These are phyloP conservation scores for Cytospora piceicola DNA, from an alignment of 2,329 filamentous ascomycete genomes.

Conservation along the genomic window DNA sequence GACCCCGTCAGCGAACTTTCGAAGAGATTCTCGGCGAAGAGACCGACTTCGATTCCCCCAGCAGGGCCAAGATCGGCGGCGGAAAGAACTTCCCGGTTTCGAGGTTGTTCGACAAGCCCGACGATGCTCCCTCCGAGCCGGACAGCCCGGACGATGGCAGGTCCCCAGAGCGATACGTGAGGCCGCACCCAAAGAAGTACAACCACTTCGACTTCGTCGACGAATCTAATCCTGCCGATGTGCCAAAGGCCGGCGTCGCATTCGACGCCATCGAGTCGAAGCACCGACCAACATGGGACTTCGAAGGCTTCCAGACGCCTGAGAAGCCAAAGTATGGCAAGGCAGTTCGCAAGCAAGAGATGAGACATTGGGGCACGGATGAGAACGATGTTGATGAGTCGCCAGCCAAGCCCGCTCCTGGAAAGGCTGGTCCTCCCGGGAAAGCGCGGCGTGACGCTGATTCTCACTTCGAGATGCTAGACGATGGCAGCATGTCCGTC, in stretches of 20 bases:
- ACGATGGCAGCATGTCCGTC: conserved; percentile 67
- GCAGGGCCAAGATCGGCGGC: conserved; percentile 56
- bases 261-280: conserved; percentile 57
- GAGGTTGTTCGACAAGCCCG: conserved; percentile 66
- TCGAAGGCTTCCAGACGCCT: conserved; percentile 85
- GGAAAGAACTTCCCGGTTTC: conserved; percentile 66
- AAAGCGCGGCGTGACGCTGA: conserved; percentile 80
- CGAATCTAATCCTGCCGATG: conserved; percentile 58
- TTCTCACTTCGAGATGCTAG: conserved; percentile 81
- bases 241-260: conserved; percentile 46
- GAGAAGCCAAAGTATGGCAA: conserved; percentile 69
- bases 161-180: conserved; percentile 51
- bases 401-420: conserved; percentile 56
- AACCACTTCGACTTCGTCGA: conserved; percentile 84
- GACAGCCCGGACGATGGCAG: conserved; percentile 48
- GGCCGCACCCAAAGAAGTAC: conserved; percentile 78
- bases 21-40: conserved; percentile 71
- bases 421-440: conserved; percentile 43
- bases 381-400: conserved; percentile 63
- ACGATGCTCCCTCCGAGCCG: conserved; percentile 40
- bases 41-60: conserved; percentile 43
- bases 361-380: conserved; percentile 79
- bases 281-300: conserved; percentile 79
- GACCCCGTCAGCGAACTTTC: conserved; percentile 69
- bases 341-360: conserved; percentile 65